Evolutionary conservation across 345 rosid genomes (phyloP).

Genomic region (Brassica carinata): DNA sequence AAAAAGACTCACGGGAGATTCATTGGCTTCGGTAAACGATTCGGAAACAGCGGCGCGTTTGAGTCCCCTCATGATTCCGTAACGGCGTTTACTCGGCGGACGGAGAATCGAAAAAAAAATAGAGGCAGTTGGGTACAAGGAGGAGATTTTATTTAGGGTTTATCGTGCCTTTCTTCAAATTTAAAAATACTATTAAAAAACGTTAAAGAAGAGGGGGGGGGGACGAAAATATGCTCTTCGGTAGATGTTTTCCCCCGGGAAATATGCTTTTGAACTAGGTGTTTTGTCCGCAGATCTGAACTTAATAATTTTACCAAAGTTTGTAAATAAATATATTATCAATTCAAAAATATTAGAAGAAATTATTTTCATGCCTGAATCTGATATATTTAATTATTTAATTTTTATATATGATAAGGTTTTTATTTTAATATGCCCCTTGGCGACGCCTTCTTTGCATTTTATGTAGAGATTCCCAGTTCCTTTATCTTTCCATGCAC

Average conservation of each 20-base stretch:
- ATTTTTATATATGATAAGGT: too few species aligned
- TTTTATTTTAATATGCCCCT: too few species aligned
- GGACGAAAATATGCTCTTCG: conserved; percentile 21
- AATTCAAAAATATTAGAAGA: too few species aligned
- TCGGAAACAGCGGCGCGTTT: conserved; percentile 63
- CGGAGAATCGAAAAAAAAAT: background rate
- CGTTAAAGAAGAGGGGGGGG: background rate
- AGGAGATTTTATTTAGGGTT: conserved; percentile 43
- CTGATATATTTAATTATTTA: too few species aligned
- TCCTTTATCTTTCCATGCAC: conserved; percentile 95
- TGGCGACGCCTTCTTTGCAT: conserved; percentile 81
- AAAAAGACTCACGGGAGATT: conserved; percentile 59
- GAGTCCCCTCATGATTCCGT: conserved; percentile 58
- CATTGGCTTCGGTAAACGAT: conserved; percentile 43
- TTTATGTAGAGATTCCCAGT: conserved; percentile 85
- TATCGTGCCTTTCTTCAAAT: conserved; percentile 30
- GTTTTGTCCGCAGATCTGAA: too few species aligned
- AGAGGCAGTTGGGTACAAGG: conserved; percentile 25
- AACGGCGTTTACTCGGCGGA: conserved; percentile 16
- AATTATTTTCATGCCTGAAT: too few species aligned
- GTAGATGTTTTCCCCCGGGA: too few species aligned
- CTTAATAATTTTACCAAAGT: too few species aligned
- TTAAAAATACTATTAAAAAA: conserved; percentile 4
- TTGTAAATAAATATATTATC: too few species aligned
- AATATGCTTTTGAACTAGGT: too few species aligned